These are phyloP conservation scores for Aspergillus sclerotialis DNA, from an alignment of 2,329 filamentous ascomycete genomes.

Conservation along the genomic window DNA sequence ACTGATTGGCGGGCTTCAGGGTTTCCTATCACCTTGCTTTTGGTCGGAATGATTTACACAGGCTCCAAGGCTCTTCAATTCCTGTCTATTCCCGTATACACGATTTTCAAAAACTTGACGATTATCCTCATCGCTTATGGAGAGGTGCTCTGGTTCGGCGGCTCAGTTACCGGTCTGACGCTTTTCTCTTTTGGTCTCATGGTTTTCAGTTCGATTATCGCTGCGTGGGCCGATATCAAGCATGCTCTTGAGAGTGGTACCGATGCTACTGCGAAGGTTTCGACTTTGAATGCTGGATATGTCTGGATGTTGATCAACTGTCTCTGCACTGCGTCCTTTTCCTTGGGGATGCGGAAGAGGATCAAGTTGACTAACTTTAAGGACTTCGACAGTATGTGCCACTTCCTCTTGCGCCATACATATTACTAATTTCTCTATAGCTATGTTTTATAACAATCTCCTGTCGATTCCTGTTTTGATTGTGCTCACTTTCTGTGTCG, in stretches of 20 bases:
- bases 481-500: slow-evolving; percentile 69
- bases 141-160: slow-evolving; percentile 97
- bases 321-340: slow-evolving; percentile 82
- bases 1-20: slow-evolving; percentile 35
- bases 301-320: slow-evolving; percentile 98
- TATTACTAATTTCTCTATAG: slow-evolving; percentile 42
- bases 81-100: slow-evolving; percentile 96
- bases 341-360: slow-evolving; percentile 92
- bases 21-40: slow-evolving; percentile 92
- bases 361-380: slow-evolving; percentile 99
- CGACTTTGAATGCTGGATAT: slow-evolving; percentile 89
- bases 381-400: slow-evolving; percentile 89
- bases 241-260: slow-evolving; percentile 64
- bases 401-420: neutral
- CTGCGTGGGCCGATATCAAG: slow-evolving; percentile 95
- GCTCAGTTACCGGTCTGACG: slow-evolving; percentile 77
- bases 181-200: slow-evolving; percentile 94
- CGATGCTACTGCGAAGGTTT: slow-evolving; percentile 67
- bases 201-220: slow-evolving; percentile 89
- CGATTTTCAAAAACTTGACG: slow-evolving; percentile 99
- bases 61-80: slow-evolving; percentile 92
- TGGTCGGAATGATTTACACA: slow-evolving; percentile 99
- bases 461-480: slow-evolving; percentile 90
- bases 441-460: slow-evolving; percentile 99
- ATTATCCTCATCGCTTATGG: slow-evolving; percentile 98